Percentiles rank a stretch among this genome's conserved stretches.
Evolutionary conservation across 148 eudicot species (phyloP).

Genomic region (Vaccinium macrocarpon): DNA sequence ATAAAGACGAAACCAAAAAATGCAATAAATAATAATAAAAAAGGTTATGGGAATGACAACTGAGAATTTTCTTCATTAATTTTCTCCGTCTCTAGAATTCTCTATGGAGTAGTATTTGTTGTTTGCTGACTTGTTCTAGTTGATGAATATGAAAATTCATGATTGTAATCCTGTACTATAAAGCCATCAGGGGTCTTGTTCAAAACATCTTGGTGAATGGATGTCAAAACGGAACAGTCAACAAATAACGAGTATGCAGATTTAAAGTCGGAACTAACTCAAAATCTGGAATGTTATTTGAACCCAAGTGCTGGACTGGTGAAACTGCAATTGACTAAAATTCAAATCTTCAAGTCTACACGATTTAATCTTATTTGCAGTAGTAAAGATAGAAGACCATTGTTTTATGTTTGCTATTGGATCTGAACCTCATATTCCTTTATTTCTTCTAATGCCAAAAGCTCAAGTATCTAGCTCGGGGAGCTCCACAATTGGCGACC

Average conservation of each 20-base stretch:
- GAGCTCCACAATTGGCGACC: slow-evolving; percentile 72
- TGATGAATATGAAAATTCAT: too few species aligned
- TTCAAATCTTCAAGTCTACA: background rate
- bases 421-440: too few species aligned
- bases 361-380: background rate
- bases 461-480: slow-evolving; percentile 90
- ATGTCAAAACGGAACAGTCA: background rate
- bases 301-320: too few species aligned
- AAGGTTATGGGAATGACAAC: too few species aligned
- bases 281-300: background rate
- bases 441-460: slow-evolving; percentile 22
- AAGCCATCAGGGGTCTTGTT: background rate
- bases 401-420: background rate
- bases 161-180: background rate
- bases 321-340: background rate
- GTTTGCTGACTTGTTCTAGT: background rate
- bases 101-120: background rate
- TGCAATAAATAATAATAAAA: too few species aligned
- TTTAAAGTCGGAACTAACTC: background rate
- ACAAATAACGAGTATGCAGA: background rate
- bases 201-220: background rate
- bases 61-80: background rate
- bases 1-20: too few species aligned
- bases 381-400: background rate
- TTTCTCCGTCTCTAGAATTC: background rate